These are phyloP conservation scores for Zygosaccharomyces bailii DNA, from an alignment of 805 yeast species.

Conservation along the genomic window DNA sequence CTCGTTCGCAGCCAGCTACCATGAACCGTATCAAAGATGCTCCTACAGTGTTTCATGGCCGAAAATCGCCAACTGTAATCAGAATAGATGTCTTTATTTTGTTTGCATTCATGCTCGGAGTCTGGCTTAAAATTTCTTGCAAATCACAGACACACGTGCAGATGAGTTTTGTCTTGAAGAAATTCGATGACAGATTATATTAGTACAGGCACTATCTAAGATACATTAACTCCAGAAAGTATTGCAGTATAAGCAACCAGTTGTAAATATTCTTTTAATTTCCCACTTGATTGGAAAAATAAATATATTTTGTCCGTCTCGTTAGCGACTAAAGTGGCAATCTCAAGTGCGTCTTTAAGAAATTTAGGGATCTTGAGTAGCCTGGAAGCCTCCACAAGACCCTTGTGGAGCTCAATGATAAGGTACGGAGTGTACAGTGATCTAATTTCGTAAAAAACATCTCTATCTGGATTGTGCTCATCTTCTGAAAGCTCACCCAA, in stretches of 20 bases:
- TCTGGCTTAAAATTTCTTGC: neutral
- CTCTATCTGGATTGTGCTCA: slow-evolving; percentile 35
- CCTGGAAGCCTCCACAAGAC: slow-evolving; percentile 45
- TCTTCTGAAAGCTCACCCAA: slow-evolving; percentile 32
- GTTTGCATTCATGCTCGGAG: too few species aligned
- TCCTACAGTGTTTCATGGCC: slow-evolving; percentile 1
- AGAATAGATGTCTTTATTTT: too few species aligned
- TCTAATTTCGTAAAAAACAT: slow-evolving; percentile 52
- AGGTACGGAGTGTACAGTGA: slow-evolving; percentile 69
- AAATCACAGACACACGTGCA: neutral
- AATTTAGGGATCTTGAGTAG: slow-evolving; percentile 40
- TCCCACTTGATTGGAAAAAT: slow-evolving; percentile 56
- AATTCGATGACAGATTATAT: neutral
- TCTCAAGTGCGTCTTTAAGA: slow-evolving; percentile 52
- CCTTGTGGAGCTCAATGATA: slow-evolving; percentile 61
- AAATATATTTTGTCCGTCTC: slow-evolving; percentile 59
- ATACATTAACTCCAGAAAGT: slow-evolving; percentile 10
- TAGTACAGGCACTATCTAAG: neutral
- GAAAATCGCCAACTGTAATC: too few species aligned
- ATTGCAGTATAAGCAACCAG: slow-evolving; percentile 58
- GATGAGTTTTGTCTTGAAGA: neutral
- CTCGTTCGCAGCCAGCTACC: neutral
- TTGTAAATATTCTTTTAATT: slow-evolving; percentile 50
- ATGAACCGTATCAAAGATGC: neutral
- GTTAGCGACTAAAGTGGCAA: slow-evolving; percentile 64